phyloP scores from a whole-genome alignment of 352 stramenopile genomes.

The Pythium plurisporium region DNA sequence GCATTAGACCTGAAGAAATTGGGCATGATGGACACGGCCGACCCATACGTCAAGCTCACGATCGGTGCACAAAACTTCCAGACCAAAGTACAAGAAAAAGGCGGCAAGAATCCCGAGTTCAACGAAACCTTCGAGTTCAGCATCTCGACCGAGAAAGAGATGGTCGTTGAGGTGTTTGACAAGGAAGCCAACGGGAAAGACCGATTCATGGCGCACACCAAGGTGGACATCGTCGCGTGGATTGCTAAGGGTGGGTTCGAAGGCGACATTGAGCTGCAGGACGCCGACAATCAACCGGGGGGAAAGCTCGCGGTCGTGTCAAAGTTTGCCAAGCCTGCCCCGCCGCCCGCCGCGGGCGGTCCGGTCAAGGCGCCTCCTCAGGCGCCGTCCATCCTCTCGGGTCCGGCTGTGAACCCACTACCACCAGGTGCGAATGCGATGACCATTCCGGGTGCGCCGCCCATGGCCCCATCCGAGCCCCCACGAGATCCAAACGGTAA shows the following conservation, averaged over 20 bases:
- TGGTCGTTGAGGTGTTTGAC: constrained; percentile 91
- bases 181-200: constrained; percentile 89
- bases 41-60: constrained; percentile 92
- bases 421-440: constrained; percentile 52
- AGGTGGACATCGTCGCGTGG: constrained; percentile 92
- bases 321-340: constrained; percentile 80
- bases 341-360: constrained; percentile 25
- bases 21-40: constrained; percentile 90
- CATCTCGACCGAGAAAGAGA: constrained; percentile 93
- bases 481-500: constrained; percentile 91
- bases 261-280: constrained; percentile 87
- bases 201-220: constrained; percentile 90
- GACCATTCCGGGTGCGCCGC: constrained; percentile 41
- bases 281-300: constrained; percentile 68
- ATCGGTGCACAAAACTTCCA: constrained; percentile 82
- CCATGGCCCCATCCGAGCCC: constrained; percentile 61
- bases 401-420: constrained; percentile 52
- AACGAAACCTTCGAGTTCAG: constrained; percentile 94
- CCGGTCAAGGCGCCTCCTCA: constrained; percentile 46
- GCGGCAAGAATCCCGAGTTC: constrained; percentile 92
- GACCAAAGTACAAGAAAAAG: constrained; percentile 83
- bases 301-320: constrained; percentile 86
- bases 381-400: constrained; percentile 58
- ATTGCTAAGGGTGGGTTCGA: constrained; percentile 91
- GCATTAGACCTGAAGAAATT: constrained; percentile 91